Conservation (phyloP, 78 protist genomes). For the Polysphondylium violaceum region DNA sequence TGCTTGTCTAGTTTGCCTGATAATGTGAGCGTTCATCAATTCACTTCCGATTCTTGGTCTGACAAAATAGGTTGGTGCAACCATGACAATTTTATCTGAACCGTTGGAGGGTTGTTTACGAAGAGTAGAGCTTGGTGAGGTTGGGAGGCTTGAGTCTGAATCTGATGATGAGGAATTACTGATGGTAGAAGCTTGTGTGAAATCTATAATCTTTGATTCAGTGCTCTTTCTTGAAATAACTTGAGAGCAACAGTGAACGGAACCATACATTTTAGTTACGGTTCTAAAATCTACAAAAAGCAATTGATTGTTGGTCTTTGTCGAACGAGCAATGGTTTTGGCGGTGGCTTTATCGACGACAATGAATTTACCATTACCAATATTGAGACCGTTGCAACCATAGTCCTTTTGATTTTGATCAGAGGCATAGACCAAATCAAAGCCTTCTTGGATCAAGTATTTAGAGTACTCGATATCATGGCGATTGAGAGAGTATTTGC, state of each 20-base stretch:
- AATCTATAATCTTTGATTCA: neutral
- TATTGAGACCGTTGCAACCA: slow-evolving; percentile 91
- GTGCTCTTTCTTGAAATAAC: slow-evolving; percentile 57
- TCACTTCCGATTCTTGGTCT: slow-evolving; percentile 53
- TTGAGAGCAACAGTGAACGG: slow-evolving; percentile 94
- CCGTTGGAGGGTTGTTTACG: neutral
- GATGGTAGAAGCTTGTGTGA: neutral
- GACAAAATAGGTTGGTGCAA: slow-evolving; percentile 77
- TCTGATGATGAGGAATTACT: neutral
- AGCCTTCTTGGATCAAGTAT: slow-evolving; percentile 85
- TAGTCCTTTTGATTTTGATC: slow-evolving; percentile 87
- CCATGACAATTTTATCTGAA: slow-evolving; percentile 51
- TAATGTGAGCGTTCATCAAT: slow-evolving; percentile 34
- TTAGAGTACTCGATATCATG: slow-evolving; percentile 81
- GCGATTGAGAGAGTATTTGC: slow-evolving; percentile 32
- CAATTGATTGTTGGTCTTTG: slow-evolving; percentile 47
- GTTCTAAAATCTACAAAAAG: slow-evolving; percentile 81
- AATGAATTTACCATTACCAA: slow-evolving; percentile 91
- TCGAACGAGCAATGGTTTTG: slow-evolving; percentile 64
- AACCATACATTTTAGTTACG: slow-evolving; percentile 93
- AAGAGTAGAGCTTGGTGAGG: neutral
- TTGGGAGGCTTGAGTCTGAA: neutral
- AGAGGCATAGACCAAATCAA: slow-evolving; percentile 82
- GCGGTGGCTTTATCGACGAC: slow-evolving; percentile 87
- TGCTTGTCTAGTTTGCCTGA: slow-evolving; percentile 32